These are phyloP conservation scores for Linum lewisii DNA, from an alignment of 345 rosid species.

Conservation along the genomic window DNA sequence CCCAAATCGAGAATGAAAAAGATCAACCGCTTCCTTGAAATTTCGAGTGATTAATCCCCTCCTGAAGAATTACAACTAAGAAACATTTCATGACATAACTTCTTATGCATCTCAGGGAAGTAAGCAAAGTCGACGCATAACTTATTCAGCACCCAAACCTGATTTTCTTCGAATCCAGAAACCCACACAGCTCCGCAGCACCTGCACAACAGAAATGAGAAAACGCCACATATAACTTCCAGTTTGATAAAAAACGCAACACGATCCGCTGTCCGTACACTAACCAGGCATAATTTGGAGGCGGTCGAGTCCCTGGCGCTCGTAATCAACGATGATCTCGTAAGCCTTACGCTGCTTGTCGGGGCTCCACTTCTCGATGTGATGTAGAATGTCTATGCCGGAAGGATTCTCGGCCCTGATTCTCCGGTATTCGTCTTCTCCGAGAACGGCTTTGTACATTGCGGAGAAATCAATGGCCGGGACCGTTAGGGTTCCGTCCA, in stretches of 20 bases:
- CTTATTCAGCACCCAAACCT: constrained; percentile 30
- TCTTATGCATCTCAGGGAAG: neutral
- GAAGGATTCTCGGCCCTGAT: constrained; percentile 55
- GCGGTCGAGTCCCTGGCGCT: constrained; percentile 64
- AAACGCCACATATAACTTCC: neutral
- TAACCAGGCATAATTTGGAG: constrained; percentile 93
- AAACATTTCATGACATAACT: neutral
- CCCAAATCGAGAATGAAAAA: constrained; percentile 73
- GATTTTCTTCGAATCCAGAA: constrained; percentile 79
- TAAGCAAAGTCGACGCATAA: constrained; percentile 7
- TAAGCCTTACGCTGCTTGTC: constrained; percentile 50
- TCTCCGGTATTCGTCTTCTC: constrained; percentile 60
- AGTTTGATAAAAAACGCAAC: neutral
- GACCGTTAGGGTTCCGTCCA: constrained; percentile 42
- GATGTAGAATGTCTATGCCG: constrained; percentile 79
- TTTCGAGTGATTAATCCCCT: constrained; percentile 91
- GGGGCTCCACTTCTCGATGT: constrained; percentile 60
- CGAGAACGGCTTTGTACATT: constrained; percentile 81
- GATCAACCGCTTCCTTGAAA: constrained; percentile 69
- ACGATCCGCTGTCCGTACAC: neutral
- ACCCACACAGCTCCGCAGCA: constrained; percentile 59
- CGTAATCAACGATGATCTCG: constrained; percentile 57
- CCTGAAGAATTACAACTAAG: constrained; percentile 26
- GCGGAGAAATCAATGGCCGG: constrained; percentile 87
- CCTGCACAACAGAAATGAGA: constrained; percentile 39